Evolutionary conservation across 768 basidiomycete species (phyloP).

Genomic region (Mycena belliarum): DNA sequence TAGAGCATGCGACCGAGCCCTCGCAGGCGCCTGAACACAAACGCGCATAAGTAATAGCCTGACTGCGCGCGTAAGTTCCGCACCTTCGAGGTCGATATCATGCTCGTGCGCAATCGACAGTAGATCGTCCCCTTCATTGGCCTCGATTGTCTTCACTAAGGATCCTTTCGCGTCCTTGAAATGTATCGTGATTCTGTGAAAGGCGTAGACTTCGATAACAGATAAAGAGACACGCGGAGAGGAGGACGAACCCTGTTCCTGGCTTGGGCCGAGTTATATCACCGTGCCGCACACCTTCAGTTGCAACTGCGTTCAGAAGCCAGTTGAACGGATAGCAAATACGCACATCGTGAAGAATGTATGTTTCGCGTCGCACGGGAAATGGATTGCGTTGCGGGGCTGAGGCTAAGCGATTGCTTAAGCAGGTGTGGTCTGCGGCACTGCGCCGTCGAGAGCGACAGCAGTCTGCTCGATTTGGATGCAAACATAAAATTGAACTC

Average conservation of each 20-base stretch:
- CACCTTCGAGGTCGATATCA: slow-evolving; percentile 95
- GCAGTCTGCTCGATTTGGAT: slow-evolving; percentile 7
- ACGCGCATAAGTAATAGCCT: not conserved
- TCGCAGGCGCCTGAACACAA: slow-evolving; percentile 82
- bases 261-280: slow-evolving; percentile 58
- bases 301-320: no score
- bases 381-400: not conserved
- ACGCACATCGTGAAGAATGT: slow-evolving; percentile 16
- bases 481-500: slow-evolving; percentile 4
- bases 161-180: slow-evolving; percentile 89
- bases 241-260: slow-evolving; percentile 52
- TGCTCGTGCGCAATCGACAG: slow-evolving; percentile 91
- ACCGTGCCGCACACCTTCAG: slow-evolving; percentile 44
- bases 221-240: not conserved
- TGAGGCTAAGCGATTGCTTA: not conserved
- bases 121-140: slow-evolving; percentile 91
- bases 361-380: slow-evolving; percentile 10
- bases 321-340: no score
- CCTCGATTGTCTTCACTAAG: slow-evolving; percentile 85
- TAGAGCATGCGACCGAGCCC: slow-evolving; percentile 95
- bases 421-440: slow-evolving; percentile 5
- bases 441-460: slow-evolving; percentile 5
- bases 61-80: slow-evolving; percentile 19
- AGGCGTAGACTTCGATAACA: slow-evolving; percentile 6
- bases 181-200: slow-evolving; percentile 76